phyloP scores from a whole-genome alignment of 768 basidiomycete genomes.

The Naematelia encephala region DNA sequence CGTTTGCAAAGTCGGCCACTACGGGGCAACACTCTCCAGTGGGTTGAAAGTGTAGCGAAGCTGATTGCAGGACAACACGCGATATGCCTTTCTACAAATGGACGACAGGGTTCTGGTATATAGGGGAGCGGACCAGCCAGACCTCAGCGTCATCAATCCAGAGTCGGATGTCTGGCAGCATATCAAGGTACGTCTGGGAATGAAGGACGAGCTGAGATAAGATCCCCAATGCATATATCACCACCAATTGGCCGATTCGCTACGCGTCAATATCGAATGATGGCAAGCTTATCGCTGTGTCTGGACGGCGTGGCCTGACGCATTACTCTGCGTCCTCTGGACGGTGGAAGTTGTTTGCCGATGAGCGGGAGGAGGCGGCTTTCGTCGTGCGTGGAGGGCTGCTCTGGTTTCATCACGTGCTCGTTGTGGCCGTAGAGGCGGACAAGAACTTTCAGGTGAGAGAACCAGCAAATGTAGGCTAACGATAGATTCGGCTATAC shows the following conservation, averaged over 20 bases:
- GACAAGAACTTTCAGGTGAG: slow-evolving; percentile 69
- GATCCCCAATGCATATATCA: slow-evolving; percentile 85
- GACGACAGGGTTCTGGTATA: slow-evolving; percentile 91
- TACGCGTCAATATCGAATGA: slow-evolving; percentile 88
- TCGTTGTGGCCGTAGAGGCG: slow-evolving; percentile 84
- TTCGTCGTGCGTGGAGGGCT: slow-evolving; percentile 86
- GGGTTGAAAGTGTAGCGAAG: slow-evolving; percentile 39
- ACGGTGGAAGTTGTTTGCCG: slow-evolving; percentile 85
- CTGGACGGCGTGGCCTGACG: slow-evolving; percentile 81
- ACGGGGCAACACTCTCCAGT: slow-evolving; percentile 89
- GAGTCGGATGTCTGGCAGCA: slow-evolving; percentile 98
- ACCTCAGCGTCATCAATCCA: slow-evolving; percentile 96
- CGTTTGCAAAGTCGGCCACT: slow-evolving; percentile 92
- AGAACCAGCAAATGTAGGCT: not conserved
- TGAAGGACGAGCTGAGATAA: slow-evolving; percentile 45
- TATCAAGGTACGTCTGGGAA: slow-evolving; percentile 64
- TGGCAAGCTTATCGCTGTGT: slow-evolving; percentile 85
- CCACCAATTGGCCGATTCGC: slow-evolving; percentile 88
- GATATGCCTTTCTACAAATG: slow-evolving; percentile 91
- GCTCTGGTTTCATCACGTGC: slow-evolving; percentile 93
- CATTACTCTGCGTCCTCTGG: slow-evolving; percentile 94
- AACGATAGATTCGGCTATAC: slow-evolving; percentile 76
- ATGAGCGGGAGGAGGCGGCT: slow-evolving; percentile 76
- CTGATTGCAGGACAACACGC: slow-evolving; percentile 74
- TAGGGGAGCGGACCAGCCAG: slow-evolving; percentile 93